These are phyloP conservation scores for Leishmania turanica DNA, from an alignment of 208 protist species.

Conservation along the genomic window DNA sequence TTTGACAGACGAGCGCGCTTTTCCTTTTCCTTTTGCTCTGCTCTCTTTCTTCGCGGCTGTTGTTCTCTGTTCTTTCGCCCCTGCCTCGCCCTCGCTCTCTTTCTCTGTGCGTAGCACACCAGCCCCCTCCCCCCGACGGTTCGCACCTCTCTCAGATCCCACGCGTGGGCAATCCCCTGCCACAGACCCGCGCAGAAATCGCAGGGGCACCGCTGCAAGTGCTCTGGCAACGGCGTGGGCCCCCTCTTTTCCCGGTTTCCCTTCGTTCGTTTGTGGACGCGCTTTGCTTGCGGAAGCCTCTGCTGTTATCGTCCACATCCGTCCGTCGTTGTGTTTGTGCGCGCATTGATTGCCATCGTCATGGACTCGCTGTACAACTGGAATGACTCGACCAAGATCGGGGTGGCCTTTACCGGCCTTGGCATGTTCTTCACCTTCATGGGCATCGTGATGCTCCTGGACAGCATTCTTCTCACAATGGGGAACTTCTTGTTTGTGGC, in stretches of 20 bases:
- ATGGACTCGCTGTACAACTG: constrained; percentile 92
- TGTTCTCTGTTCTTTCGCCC: neutral
- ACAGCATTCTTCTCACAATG: constrained; percentile 89
- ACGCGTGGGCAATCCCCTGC: neutral
- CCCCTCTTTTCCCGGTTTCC: neutral
- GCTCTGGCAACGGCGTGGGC: no score
- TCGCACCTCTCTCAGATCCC: neutral
- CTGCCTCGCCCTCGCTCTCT: neutral
- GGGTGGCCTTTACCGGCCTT: constrained; percentile 81
- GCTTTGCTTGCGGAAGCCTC: neutral
- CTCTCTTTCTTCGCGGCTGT: neutral
- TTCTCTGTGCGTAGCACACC: neutral
- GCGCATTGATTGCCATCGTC: neutral
- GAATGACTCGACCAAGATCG: constrained; percentile 91
- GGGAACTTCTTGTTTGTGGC: constrained; percentile 90
- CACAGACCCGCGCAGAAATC: neutral
- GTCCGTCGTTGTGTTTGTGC: neutral
- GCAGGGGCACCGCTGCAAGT: neutral
- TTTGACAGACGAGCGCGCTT: neutral
- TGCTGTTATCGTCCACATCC: no score
- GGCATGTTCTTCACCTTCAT: constrained; percentile 84
- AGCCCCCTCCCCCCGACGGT: neutral
- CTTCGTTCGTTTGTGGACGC: neutral
- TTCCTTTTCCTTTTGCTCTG: neutral
- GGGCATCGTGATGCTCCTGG: constrained; percentile 81